A percentile compares a stretch with the other conserved stretches of the same genome.
These are phyloP conservation scores for Neoboletus brunneissimus DNA, from an alignment of 768 basidiomycete genomes.

Conservation along the genomic window DNA sequence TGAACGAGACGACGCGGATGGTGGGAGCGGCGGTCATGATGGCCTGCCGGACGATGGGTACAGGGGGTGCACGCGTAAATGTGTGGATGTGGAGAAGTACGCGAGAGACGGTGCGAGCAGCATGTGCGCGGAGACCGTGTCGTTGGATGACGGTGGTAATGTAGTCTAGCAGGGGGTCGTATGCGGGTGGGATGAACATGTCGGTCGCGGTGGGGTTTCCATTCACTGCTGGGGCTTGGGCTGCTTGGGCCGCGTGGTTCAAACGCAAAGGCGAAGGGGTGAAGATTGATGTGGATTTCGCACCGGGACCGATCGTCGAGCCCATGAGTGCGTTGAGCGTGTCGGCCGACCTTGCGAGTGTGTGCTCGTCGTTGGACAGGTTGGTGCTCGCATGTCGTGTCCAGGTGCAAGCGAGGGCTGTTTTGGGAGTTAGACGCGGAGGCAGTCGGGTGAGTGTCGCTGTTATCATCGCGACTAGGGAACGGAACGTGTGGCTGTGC, in stretches of 20 bases:
- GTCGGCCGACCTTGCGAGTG: slow-evolving; percentile 23
- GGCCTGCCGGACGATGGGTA: slow-evolving; percentile 77
- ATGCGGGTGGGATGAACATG: slow-evolving; percentile 66
- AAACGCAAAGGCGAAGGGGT: not conserved
- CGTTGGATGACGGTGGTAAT: slow-evolving; percentile 59
- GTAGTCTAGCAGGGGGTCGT: slow-evolving; percentile 71
- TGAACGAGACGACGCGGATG: too few relatives aligned
- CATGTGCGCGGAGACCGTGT: slow-evolving; percentile 63
- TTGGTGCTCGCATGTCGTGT: slow-evolving; percentile 16
- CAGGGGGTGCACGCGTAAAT: slow-evolving; percentile 71
- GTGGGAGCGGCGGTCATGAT: slow-evolving; percentile 64
- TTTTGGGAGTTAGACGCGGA: not conserved
- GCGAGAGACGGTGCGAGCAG: slow-evolving; percentile 52
- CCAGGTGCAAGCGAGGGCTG: not conserved
- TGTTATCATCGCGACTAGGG: too few relatives aligned
- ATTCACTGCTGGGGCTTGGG: not conserved
- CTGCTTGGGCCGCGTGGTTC: not conserved
- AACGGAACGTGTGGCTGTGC: too few relatives aligned
- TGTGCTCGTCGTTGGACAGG: slow-evolving; percentile 21
- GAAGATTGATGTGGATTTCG: too few relatives aligned
- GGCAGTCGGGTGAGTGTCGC: not conserved
- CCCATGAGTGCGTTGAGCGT: slow-evolving; percentile 25
- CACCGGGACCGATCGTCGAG: slow-evolving; percentile 17
- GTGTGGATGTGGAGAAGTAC: slow-evolving; percentile 72
- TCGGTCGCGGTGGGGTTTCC: not conserved